Base-by-base conservation (phyloP, 257 asterid species). In the Lantana camara region DNA sequence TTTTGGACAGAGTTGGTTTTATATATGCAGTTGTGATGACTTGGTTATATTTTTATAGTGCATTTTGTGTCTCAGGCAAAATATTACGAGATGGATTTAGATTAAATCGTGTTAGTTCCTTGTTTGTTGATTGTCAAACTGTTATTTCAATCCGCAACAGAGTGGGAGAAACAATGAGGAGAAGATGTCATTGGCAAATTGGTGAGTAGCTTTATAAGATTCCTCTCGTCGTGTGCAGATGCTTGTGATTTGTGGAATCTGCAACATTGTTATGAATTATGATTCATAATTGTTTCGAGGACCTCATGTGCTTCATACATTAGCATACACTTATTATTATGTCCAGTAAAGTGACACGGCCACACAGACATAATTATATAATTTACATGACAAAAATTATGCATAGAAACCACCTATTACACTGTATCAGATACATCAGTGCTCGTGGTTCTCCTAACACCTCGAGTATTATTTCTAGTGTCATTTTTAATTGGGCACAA, bases 401-500 rank as follows among this genome's bases (percentile, higher is more conserved):
- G 40, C 52, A 52, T 58, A 3, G 52, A 20, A 17, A 30, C 48
- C 16, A 64, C 72, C 17, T 44, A 66, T 23, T 51, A 52, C 35
- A 52, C 52, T 62, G 59, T 64, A 38, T 68, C 42, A 57, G 32
- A 40, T 56, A 38, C 61, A 63, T 17, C 19, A 23, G 34, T 34
- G 47, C 24, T 55, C 71, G 34, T 56, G 24, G 21, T 63, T 32
- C 64, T 34, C 67, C 46, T 37, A 16, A 22, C 12, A 50, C 46
- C 50, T 38, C 7, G 35, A 57, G 48, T 56, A 1, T 37, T 55
- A 61, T 46, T 52, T 60, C 66, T 42, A 29, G 49, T 16, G 15
- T 51, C 49, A 0, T 63, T 55, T 42, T 60, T 44, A 84, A 74
- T 57, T 81, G 46, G 91, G 80, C 52, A 83, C 82, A 12, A 83